These are phyloP conservation scores for Fusarium algeriense DNA, from an alignment of 2,329 filamentous ascomycete species.

Conservation along the genomic window DNA sequence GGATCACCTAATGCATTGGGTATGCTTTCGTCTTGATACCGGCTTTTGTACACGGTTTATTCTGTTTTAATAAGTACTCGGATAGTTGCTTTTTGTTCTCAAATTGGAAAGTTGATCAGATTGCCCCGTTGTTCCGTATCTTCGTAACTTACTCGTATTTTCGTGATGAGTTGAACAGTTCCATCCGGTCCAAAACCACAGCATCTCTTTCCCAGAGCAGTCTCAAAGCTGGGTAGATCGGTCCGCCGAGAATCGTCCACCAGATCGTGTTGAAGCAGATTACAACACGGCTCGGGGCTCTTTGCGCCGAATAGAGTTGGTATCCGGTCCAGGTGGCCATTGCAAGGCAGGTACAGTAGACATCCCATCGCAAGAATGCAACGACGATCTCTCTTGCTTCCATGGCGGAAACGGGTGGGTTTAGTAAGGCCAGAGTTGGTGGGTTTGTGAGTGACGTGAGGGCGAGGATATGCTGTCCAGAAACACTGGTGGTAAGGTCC, in stretches of 20 bases:
- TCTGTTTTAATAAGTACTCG: not conserved
- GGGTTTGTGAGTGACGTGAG: conserved; percentile 28
- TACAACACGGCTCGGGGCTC: not conserved
- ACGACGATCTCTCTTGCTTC: conserved; percentile 34
- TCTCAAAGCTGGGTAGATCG: conserved; percentile 35
- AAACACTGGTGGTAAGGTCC: conserved; percentile 1
- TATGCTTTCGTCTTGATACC: conserved; percentile 19
- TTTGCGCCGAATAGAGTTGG: conserved; percentile 9
- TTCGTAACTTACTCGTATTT: conserved; percentile 14
- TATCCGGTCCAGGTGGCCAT: conserved; percentile 36
- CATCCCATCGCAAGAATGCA: conserved; percentile 39
- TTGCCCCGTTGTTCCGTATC: not conserved
- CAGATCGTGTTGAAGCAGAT: not conserved
- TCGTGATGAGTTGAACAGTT: not conserved
- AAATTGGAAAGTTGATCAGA: not conserved
- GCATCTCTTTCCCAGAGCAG: conserved; percentile 32
- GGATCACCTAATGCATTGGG: not conserved
- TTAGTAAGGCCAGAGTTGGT: conserved; percentile 29
- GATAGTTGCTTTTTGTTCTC: not conserved
- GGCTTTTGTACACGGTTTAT: not conserved
- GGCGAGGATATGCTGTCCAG: conserved; percentile 24
- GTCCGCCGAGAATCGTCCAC: conserved; percentile 29
- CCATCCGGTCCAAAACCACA: conserved; percentile 1
- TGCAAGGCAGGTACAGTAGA: conserved; percentile 37
- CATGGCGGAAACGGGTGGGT: conserved; percentile 13